phyloP scores from a whole-genome alignment of 306 rosid genomes.

The Dryas octopetala region DNA sequence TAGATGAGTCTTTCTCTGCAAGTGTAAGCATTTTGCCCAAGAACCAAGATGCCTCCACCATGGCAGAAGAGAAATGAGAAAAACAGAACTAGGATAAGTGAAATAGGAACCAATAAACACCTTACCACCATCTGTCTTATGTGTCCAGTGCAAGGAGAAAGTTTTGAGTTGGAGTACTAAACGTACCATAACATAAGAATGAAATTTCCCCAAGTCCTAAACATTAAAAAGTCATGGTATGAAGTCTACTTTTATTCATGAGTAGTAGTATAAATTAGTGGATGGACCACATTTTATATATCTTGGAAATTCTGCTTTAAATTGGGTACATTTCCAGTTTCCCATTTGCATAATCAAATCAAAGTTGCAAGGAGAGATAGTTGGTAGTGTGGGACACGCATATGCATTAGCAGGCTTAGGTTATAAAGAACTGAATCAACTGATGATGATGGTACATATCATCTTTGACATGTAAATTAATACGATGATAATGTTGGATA shows the following conservation, averaged over 20 bases:
- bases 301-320: no score
- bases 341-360: neutral
- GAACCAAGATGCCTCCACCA: neutral
- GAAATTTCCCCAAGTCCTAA: no score
- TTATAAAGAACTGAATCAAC: neutral
- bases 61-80: neutral
- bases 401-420: neutral
- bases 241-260: neutral
- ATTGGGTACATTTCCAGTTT: neutral
- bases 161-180: no score
- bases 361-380: neutral
- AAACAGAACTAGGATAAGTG: neutral
- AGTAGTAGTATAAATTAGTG: neutral
- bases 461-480: neutral
- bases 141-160: neutral
- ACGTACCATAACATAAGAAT: no score
- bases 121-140: no score
- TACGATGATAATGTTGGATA: neutral
- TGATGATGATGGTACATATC: neutral
- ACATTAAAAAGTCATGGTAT: neutral
- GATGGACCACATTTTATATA: neutral
- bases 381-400: neutral
- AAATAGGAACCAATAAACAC: no score
- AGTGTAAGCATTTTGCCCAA: constrained; percentile 16
- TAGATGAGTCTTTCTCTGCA: neutral